Base-by-base conservation (phyloP, 2,329 filamentous ascomycete species). In the Fusarium illudens region DNA sequence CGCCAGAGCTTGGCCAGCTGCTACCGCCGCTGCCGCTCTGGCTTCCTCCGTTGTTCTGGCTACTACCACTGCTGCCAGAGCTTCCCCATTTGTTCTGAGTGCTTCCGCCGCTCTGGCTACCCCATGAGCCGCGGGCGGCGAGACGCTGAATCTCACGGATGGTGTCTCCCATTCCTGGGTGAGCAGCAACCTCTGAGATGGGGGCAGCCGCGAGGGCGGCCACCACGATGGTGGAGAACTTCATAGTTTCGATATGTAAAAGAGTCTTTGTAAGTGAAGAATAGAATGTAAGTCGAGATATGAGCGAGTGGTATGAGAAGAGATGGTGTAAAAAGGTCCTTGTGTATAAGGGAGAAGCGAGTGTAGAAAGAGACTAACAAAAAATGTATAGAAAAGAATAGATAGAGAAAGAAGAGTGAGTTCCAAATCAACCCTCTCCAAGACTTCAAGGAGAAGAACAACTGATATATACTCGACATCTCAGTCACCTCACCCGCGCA, bases 131-230 rank as follows among this genome's bases (percentile, higher is more conserved):
- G 15, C 71, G 72, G 34, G 53, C 60, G 22, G 69, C 65, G 25
- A 71, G 56, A 22, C 53, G 53, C 54, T 71, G 53, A 49, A 71
- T 65, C 25, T 72, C 67, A n/a, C 58, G 60, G 57, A 74, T 62
- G 42, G 68, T 73, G 9, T 65, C 59, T 36, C 50, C 59, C 72
- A 74, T 72, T n/a, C 64, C 64, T 17, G 72, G 67, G 53, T 65
- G 66, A 36, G 68, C 72, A 12, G 50, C 33, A 20, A 34, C 64
- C 32, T 65, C 63, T 3, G 65, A 54, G 46, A 73, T 58, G 15
- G 65, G 64, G 29, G 63, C 62, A 29, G 66, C 70, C 27, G 71
- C 56, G 34, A 75, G 58, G 52, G 66, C 71, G 17, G 65, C 62
- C 19, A 65, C 48, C 44, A 74, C 50, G 19, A 73, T 56, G n/a